phyloP scores from a whole-genome alignment of 768 basidiomycete genomes.

The Hygrophoropsis aurantiaca region DNA sequence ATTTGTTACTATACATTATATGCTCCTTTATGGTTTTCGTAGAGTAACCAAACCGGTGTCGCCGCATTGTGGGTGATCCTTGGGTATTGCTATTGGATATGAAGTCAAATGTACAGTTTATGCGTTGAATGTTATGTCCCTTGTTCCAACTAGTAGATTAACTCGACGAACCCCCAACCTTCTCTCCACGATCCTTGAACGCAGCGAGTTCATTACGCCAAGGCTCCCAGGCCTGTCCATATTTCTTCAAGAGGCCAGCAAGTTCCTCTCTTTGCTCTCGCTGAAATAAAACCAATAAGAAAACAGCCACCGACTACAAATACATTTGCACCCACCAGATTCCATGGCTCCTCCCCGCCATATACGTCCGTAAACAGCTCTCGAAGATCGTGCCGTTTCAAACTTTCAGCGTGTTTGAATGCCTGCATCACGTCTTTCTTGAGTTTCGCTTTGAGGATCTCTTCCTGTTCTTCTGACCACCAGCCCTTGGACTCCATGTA shows the following conservation, averaged over 20 bases:
- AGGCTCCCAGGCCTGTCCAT: conserved; percentile 82
- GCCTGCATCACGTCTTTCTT: conserved; percentile 75
- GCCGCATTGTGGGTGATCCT: too few species aligned
- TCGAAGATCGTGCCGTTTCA: conserved; percentile 68
- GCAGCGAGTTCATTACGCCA: conserved; percentile 79
- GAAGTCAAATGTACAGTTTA: too few species aligned
- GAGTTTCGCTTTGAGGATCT: conserved; percentile 61
- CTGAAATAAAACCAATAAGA: conserved; percentile 37
- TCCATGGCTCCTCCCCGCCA: conserved; percentile 82
- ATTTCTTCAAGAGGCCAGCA: conserved; percentile 71
- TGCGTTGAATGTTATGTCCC: too few species aligned
- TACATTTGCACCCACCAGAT: conserved; percentile 56
- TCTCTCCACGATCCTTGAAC: conserved; percentile 72
- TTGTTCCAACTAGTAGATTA: background rate
- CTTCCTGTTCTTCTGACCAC: conserved; percentile 81
- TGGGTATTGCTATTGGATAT: too few species aligned
- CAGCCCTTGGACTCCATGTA: conserved; percentile 82
- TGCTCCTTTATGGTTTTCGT: too few species aligned
- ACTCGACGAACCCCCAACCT: conserved; percentile 30
- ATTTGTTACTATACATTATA: too few species aligned
- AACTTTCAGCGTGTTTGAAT: conserved; percentile 73
- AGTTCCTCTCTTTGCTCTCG: conserved; percentile 85
- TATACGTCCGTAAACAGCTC: conserved; percentile 89
- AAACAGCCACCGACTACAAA: background rate
- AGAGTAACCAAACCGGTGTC: too few species aligned